Percentiles rank a stretch among this genome's conserved stretches.
phyloP scores from a whole-genome alignment of 2,329 filamentous ascomycete species.

The Trichoderma sp. region DNA sequence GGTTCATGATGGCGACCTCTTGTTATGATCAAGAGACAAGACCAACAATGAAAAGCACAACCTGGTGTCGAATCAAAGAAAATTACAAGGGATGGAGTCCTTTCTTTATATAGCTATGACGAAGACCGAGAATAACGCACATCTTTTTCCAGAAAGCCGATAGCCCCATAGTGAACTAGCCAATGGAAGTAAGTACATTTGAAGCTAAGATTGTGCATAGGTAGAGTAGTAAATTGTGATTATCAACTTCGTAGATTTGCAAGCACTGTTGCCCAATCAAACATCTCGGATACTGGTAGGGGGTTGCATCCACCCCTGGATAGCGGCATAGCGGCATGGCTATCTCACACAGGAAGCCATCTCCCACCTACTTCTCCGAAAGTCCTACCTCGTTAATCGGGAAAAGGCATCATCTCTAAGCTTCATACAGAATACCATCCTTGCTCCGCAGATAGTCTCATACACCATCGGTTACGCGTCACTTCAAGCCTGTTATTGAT shows the following conservation, averaged over 20 bases:
- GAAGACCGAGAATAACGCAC: neutral
- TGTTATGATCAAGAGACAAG: neutral
- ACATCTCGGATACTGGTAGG: neutral
- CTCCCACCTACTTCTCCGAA: neutral
- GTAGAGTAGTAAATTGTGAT: neutral
- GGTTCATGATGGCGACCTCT: neutral
- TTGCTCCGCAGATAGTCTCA: neutral
- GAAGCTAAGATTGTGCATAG: neutral
- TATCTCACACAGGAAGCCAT: neutral
- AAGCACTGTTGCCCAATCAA: neutral
- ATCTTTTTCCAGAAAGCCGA: neutral
- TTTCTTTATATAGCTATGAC: neutral
- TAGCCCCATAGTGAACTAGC: neutral
- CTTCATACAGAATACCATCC: neutral
- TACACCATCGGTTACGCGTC: conserved; percentile 1
- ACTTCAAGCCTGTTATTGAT: neutral
- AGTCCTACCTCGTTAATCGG: neutral
- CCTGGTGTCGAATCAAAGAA: neutral
- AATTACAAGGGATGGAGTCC: neutral
- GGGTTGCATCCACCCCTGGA: neutral
- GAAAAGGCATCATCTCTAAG: neutral
- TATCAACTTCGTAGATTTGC: neutral
- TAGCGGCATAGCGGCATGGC: neutral
- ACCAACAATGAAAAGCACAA: neutral
- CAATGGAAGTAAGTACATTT: neutral